phyloP scores from a whole-genome alignment of 371 early-diverging fungal species.

The Mortierella sp. region DNA sequence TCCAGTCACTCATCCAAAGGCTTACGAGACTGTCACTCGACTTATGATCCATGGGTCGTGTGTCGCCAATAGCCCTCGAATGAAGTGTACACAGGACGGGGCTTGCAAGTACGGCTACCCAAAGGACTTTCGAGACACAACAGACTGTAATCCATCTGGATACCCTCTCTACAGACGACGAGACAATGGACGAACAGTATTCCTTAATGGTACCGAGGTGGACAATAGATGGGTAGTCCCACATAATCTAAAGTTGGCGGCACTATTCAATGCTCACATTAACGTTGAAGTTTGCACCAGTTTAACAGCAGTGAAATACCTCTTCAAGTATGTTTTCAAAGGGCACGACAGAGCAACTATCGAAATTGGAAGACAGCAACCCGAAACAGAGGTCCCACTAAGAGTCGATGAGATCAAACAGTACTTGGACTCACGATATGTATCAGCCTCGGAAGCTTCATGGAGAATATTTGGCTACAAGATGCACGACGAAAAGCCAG shows the following conservation, averaged over 20 bases:
- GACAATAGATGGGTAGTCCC: conserved; percentile 53
- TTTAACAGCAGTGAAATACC: conserved; percentile 48
- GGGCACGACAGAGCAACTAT: conserved; percentile 41
- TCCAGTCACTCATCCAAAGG: conserved; percentile 17
- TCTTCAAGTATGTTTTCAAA: conserved; percentile 56
- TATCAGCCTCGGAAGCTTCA: conserved; percentile 45
- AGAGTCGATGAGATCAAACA: conserved; percentile 34
- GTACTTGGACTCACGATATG: conserved; percentile 41
- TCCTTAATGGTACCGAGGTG: conserved; percentile 9
- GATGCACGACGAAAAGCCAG: conserved; percentile 33
- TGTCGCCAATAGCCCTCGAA: conserved; percentile 15
- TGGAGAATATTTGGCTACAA: conserved; percentile 48
- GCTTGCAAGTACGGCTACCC: conserved; percentile 45
- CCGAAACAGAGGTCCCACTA: not conserved
- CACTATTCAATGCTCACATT: conserved; percentile 56
- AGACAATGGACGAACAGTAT: not conserved
- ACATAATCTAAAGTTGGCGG: conserved; percentile 41
- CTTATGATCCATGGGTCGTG: conserved; percentile 56
- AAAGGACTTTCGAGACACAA: conserved; percentile 15
- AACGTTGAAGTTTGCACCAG: conserved; percentile 54
- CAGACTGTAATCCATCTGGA: conserved; percentile 19
- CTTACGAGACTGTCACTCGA: conserved; percentile 39
- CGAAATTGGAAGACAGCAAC: not conserved
- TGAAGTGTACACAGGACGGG: conserved; percentile 48
- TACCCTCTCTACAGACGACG: conserved; percentile 28